Evolutionary conservation across 768 basidiomycete genomes (phyloP), one percentile per base, ranked within the genome.

Genomic region (Psilocybe cyanescens): DNA sequence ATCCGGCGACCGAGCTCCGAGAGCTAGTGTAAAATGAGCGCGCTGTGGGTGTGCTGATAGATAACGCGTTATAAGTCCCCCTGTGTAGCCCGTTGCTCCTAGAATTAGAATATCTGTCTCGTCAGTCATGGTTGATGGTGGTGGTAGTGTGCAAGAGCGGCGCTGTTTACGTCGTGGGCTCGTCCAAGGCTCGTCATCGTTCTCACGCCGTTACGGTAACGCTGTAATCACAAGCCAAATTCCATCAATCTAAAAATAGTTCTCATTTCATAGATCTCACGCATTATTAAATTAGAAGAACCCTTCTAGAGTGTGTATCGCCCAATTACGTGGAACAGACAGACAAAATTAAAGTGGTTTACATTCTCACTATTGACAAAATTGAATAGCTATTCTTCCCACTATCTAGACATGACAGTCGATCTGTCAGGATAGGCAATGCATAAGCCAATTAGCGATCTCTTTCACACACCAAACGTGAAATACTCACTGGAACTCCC

Each of bases 61-160:
- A 74, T 95, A 93, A 44, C 81, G 76, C 8, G 84, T 77, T 31
- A 90, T 85, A 55, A 92, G 83, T 29, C 82, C 79, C 2, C 93
- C 94, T 1, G 90, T 90, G 70, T 83, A 89, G 16, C 90, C 90
- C 79, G 90, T 90, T 7, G 91, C 91, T 3, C 91, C 92, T 37
- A 91, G 79, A 47, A 94, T 74, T 47, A 92, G 76, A 55, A 93
- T 82, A 67, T 90, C 88, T 44, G 68, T 61, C 57, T 67, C 71
- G 35, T 68, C 63, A 19, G 68, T 52, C 75, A 76, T 78, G 54
- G 63, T 63, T 60, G 58, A n/a, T 33, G 51, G 44, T 33, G 53
- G 44, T 35, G 53, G 44, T 35, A 49, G 37, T 44, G 24, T 30
- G 11, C n/a, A 56, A 28, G n/a, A 29, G 31, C 30, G 28, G 24